Percentiles rank a stretch among this genome's conserved stretches.
Evolutionary conservation across 768 basidiomycete genomes (phyloP).

Genomic region (Hypholoma sublateritium): DNA sequence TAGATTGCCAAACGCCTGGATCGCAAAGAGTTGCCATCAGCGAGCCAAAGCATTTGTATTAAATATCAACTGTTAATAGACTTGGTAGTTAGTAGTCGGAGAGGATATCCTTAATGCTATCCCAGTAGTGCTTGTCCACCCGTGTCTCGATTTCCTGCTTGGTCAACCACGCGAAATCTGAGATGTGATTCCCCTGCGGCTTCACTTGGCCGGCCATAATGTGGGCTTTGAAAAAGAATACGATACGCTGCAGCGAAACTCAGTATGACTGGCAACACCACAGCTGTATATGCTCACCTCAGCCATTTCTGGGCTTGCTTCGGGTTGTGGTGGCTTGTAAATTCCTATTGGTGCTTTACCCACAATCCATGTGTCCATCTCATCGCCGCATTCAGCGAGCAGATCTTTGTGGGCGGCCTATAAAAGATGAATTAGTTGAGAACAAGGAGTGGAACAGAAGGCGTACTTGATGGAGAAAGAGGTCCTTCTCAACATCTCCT

Average conservation of each 20-base stretch:
- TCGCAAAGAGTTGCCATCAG: not conserved
- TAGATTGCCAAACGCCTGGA: constrained; percentile 1
- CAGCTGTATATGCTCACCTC: constrained; percentile 28
- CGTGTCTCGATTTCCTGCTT: constrained; percentile 82
- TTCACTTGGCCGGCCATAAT: constrained; percentile 86
- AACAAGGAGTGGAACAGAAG: not conserved
- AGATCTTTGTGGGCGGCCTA: constrained; percentile 79
- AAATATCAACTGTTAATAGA: constrained; percentile 18
- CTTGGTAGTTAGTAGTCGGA: constrained; percentile 42
- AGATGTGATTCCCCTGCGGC: constrained; percentile 50
- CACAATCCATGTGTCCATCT: constrained; percentile 96
- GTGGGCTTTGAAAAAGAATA: constrained; percentile 95
- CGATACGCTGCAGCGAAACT: constrained; percentile 47
- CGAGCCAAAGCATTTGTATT: not conserved
- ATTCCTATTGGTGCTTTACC: constrained; percentile 85
- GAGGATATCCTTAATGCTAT: constrained; percentile 74
- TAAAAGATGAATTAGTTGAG: constrained; percentile 4
- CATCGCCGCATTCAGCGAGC: constrained; percentile 66
- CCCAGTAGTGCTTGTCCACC: constrained; percentile 75
- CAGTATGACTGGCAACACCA: not conserved
- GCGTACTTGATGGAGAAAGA: constrained; percentile 74
- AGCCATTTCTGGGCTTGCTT: constrained; percentile 25
- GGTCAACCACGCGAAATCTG: constrained; percentile 92
- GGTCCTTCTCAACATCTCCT: constrained; percentile 57
- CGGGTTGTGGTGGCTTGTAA: constrained; percentile 48